phyloP scores from a whole-genome alignment of 75 land plant genomes.

The Pinus tabuliformis region DNA sequence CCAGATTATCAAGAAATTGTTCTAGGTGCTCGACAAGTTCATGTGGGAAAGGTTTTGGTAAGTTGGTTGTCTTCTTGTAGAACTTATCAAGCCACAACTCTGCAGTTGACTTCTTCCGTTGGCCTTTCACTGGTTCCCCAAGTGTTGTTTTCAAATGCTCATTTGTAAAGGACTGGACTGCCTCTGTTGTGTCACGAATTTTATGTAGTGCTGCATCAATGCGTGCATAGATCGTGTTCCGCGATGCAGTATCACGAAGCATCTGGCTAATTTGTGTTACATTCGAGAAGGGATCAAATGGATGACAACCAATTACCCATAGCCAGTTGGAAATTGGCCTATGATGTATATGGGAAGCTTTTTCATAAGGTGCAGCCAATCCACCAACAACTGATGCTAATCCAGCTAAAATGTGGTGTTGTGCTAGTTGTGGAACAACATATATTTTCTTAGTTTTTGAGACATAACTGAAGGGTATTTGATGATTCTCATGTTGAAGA shows the following conservation, averaged over 20 bases:
- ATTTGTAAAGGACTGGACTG: slow-evolving; percentile 76
- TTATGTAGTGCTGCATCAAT: slow-evolving; percentile 79
- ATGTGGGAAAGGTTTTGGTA: slow-evolving; percentile 96
- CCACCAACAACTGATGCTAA: no score
- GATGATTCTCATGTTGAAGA: no score
- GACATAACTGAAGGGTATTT: no score
- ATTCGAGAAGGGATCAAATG: no score
- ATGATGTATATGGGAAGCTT: no score
- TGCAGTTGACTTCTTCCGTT: slow-evolving; percentile 65
- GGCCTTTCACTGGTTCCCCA: slow-evolving; percentile 91
- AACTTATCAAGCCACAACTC: slow-evolving; percentile 97
- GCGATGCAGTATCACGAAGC: slow-evolving; percentile 11
- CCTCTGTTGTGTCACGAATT: slow-evolving; percentile 84
- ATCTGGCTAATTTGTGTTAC: no score
- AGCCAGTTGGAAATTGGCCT: no score
- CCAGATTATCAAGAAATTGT: slow-evolving; percentile 77
- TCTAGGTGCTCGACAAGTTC: slow-evolving; percentile 89
- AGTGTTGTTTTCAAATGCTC: slow-evolving; percentile 85
- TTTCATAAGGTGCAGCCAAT: no score
- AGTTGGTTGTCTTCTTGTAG: slow-evolving; percentile 84
- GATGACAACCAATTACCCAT: no score
- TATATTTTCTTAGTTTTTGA: no score
- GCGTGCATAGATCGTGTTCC: slow-evolving; percentile 82
- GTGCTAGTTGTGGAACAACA: no score
- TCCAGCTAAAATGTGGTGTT: no score